Percentiles rank a stretch among this genome's conserved stretches.
Evolutionary conservation across 2,329 filamentous ascomycete genomes (phyloP).

Genomic region (Fusarium siculi): DNA sequence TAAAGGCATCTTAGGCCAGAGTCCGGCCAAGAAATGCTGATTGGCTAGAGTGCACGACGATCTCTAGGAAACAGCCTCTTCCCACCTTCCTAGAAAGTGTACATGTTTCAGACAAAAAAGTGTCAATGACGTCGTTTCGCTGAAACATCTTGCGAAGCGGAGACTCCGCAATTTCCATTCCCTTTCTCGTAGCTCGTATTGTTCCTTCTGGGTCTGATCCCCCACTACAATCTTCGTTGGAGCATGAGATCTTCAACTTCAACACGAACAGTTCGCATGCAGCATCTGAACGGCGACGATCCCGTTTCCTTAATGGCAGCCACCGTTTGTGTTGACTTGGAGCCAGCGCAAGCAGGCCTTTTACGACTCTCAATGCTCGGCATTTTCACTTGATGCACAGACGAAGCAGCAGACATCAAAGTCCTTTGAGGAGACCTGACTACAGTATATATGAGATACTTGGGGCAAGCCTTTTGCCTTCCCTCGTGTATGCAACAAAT

Average conservation of each 20-base stretch:
- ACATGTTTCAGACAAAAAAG: not conserved
- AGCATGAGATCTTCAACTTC: not conserved
- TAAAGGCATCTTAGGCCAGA: not conserved
- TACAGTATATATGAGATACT: not conserved
- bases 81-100: not conserved
- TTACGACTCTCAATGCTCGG: not conserved
- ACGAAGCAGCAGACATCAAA: not conserved
- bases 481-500: not conserved
- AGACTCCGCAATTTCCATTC: not conserved
- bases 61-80: not conserved
- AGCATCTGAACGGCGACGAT: not conserved
- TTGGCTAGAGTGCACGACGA: not conserved
- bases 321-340: not conserved
- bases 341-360: not conserved
- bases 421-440: not conserved
- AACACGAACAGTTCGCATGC: not conserved
- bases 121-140: conserved; percentile 4
- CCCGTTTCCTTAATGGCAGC: not conserved
- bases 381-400: not conserved
- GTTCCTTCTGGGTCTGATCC: not conserved
- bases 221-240: not conserved
- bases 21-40: not conserved
- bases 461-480: not conserved
- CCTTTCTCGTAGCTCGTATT: conserved; percentile 14
- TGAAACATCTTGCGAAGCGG: not conserved